Conservation (phyloP, 2,329 filamentous ascomycete species). For the Hyphodiscus sp. region DNA sequence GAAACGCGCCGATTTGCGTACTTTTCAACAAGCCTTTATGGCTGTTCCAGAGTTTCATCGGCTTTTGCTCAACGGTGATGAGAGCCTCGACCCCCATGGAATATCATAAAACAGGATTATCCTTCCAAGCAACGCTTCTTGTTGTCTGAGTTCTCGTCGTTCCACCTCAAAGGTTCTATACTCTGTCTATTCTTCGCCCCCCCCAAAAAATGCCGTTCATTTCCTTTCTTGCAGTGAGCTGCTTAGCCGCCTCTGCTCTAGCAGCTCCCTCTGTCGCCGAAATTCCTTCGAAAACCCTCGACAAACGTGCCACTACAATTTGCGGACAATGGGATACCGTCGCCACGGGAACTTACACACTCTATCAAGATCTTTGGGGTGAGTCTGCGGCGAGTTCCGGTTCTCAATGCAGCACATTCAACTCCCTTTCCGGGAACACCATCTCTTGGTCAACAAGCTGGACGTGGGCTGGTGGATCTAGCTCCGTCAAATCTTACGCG, state of each 20-base stretch:
- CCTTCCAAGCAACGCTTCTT: not conserved
- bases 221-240: not conserved
- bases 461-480: slow-evolving; percentile 33
- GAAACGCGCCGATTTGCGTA: not conserved
- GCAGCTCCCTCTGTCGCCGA: not conserved
- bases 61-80: not conserved
- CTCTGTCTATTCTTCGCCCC: not conserved
- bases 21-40: not conserved
- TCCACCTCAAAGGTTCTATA: not conserved
- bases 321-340: slow-evolving; percentile 23
- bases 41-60: not conserved
- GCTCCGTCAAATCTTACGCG: slow-evolving; percentile 37
- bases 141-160: not conserved
- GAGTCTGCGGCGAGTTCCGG: slow-evolving; percentile 29
- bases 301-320: slow-evolving; percentile 30
- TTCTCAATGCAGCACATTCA: slow-evolving; percentile 36
- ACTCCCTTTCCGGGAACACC: slow-evolving; percentile 27
- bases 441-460: slow-evolving; percentile 36
- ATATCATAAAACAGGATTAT: not conserved
- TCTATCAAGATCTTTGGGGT: slow-evolving; percentile 33
- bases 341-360: slow-evolving; percentile 29
- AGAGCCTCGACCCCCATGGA: not conserved
- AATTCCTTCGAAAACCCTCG: slow-evolving; percentile 15
- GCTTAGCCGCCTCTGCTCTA: not conserved
- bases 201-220: not conserved